Percentiles rank a stretch among this genome's conserved stretches.
Evolutionary conservation across 805 yeast species (phyloP).

Genomic region (Cyberlindnera euphorbiiphila): DNA sequence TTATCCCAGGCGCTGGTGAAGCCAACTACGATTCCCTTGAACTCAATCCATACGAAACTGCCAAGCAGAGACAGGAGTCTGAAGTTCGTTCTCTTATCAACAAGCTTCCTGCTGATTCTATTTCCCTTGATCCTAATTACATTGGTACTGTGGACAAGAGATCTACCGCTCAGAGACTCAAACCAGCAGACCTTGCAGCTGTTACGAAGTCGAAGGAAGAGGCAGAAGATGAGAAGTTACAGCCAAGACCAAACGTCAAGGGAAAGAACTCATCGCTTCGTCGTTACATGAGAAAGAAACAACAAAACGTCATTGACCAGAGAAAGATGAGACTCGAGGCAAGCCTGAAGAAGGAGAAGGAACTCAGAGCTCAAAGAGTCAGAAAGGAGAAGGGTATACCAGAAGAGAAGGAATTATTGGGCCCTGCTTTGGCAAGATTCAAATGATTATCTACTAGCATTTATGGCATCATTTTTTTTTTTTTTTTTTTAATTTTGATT

Average conservation of each 20-base stretch:
- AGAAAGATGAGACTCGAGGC: constrained; percentile 74
- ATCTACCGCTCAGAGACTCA: constrained; percentile 58
- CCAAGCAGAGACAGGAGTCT: constrained; percentile 87
- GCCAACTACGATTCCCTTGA: constrained; percentile 95
- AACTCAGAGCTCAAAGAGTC: constrained; percentile 51
- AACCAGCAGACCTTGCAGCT: constrained; percentile 53
- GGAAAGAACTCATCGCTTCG: constrained; percentile 84
- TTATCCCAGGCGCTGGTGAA: constrained; percentile 96
- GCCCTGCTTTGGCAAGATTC: constrained; percentile 40
- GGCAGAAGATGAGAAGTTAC: constrained; percentile 41
- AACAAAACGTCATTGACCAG: constrained; percentile 80
- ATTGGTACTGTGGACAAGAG: constrained; percentile 82
- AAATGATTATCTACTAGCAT: constrained; percentile 10
- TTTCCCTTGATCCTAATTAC: constrained; percentile 80
- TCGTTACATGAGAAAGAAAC: constrained; percentile 75
- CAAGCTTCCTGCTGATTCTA: constrained; percentile 89
- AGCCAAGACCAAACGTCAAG: constrained; percentile 56
- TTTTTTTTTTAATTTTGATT: not conserved
- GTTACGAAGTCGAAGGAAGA: constrained; percentile 33
- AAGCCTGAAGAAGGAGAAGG: constrained; percentile 71
- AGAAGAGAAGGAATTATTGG: constrained; percentile 41
- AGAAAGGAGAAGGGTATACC: constrained; percentile 46
- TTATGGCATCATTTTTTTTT: not conserved
- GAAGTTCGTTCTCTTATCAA: constrained; percentile 85
- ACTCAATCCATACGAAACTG: constrained; percentile 86